A percentile compares a stretch with the other conserved stretches of the same genome.
These are phyloP conservation scores for Nitzschia sp. DNA, from an alignment of 108 stramenopile species.

Conservation along the genomic window DNA sequence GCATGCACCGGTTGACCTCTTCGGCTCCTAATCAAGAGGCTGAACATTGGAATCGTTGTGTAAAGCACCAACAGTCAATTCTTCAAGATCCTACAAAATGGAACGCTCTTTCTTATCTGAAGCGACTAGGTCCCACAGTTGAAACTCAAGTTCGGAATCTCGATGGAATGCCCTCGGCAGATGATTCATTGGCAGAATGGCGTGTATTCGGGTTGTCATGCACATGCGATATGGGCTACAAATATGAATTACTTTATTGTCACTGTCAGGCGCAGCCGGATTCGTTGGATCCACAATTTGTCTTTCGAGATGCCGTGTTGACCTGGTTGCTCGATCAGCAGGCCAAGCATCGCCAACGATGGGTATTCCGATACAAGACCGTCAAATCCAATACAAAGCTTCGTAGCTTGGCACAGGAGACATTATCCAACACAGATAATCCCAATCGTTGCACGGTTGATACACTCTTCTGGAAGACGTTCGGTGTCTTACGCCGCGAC, in stretches of 20 bases:
- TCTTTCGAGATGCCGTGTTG: conserved; percentile 68
- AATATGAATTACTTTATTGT: conserved; percentile 64
- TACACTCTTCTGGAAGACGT: conserved; percentile 41
- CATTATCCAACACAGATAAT: neutral
- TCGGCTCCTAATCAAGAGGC: conserved; percentile 12
- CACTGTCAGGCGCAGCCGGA: conserved; percentile 72
- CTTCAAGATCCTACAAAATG: conserved; percentile 7
- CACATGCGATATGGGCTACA: conserved; percentile 35
- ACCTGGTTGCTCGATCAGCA: conserved; percentile 52
- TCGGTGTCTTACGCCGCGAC: conserved; percentile 61
- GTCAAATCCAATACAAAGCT: conserved; percentile 20
- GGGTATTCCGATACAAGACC: conserved; percentile 9
- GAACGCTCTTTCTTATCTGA: conserved; percentile 9
- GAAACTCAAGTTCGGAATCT: conserved; percentile 21
- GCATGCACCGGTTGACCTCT: conserved; percentile 24
- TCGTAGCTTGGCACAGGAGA: neutral
- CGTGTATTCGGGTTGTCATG: conserved; percentile 57
- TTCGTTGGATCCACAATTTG: conserved; percentile 57
- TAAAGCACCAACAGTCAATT: neutral
- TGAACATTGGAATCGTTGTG: conserved; percentile 27
- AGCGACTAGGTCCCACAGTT: conserved; percentile 27
- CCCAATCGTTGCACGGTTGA: neutral
- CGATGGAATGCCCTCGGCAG: conserved; percentile 37
- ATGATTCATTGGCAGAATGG: conserved; percentile 47
- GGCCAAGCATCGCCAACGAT: conserved; percentile 38